Conservation (phyloP, 257 asterid genomes). For the Parsonsia alboflavescens region DNA sequence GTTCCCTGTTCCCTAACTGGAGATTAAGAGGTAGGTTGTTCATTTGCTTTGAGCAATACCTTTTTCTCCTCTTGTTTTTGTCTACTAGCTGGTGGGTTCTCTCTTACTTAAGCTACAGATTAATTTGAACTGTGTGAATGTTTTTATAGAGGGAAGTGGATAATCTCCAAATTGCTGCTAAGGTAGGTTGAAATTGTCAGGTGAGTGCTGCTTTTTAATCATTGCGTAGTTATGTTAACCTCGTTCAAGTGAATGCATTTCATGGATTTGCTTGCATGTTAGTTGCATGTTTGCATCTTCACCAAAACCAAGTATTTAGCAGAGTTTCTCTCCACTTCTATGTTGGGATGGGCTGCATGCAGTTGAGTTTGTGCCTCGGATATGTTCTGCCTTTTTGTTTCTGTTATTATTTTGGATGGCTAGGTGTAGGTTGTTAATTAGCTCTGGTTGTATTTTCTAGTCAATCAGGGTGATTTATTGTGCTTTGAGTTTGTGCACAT, state of each 20-base stretch:
- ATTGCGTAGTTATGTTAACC: not conserved
- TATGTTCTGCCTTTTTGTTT: not conserved
- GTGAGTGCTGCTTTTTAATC: constrained; percentile 74
- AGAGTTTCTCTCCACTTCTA: not conserved
- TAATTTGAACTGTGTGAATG: constrained; percentile 77
- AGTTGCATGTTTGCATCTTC: not conserved
- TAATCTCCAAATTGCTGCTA: constrained; percentile 90
- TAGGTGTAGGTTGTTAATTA: not conserved
- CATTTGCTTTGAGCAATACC: constrained; percentile 43
- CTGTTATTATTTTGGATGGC: not conserved
- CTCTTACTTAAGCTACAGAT: constrained; percentile 38
- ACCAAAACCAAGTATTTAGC: not conserved
- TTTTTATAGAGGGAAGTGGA: constrained; percentile 87
- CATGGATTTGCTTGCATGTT: constrained; percentile 18
- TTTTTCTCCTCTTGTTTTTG: constrained; percentile 43
- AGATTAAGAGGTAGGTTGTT: constrained; percentile 88
- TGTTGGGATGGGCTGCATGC: not conserved
- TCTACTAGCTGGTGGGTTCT: constrained; percentile 41
- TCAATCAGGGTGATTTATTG: not conserved
- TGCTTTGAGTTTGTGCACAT: not conserved
- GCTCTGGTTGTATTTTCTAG: not conserved
- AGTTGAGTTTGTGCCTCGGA: not conserved
- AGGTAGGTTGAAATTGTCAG: constrained; percentile 83
- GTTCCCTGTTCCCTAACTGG: constrained; percentile 53
- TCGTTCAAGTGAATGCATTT: not conserved